Base-by-base conservation (phyloP, 2,329 filamentous ascomycete genomes). In the Cadophora luteo-olivacea region DNA sequence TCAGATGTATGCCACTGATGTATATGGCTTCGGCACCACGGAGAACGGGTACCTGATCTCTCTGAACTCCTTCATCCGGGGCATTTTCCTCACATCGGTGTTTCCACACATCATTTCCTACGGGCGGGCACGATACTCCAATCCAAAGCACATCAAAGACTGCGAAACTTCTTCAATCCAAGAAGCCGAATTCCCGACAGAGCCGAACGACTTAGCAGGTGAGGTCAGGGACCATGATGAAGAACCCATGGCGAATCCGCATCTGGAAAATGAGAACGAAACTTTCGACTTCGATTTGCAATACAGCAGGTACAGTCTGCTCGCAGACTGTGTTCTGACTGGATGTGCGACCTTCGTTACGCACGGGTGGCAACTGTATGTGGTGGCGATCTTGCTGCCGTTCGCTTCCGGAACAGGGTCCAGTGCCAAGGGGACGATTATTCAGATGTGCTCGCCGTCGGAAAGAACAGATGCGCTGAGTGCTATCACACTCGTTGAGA, bases 351-450 rank as follows among this genome's bases (percentile, higher is more conserved):
- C 87, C 0, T 89, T 92, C 70, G 87, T 89, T 0, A 87, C 84
- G 0, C 69, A 86, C 60, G 84, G 84, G 1, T 92, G 89, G 88
- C 90, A 93, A 72, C 87, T 92, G 58, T 92, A 91, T 73, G 78
- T 91, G 0, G 82, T 84, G 84, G 89, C 89, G 0, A 84, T 87
- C 32, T 76, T 92, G 0, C 82, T 93, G 0, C 91, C 91, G 0
- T 86, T 92, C 36, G 89, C 88, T 0, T 90, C 90, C 0, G 91
- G 91, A 0, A 90, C 90, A 0, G 90, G 89, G 0, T 85, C 89
- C 0, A 89, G 90, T 0, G 89, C 89, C 0, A 93, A 92, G 72
- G 91, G 90, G 0, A 88, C 90, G n/a, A 91, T 92, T 68, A 85
- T 91, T 0, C 86, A 91, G 67, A 90, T 92, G 89, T 89, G 89